phyloP scores from a whole-genome alignment of 2,329 filamentous ascomycete genomes.

The Akanthomyces dipterigenus region DNA sequence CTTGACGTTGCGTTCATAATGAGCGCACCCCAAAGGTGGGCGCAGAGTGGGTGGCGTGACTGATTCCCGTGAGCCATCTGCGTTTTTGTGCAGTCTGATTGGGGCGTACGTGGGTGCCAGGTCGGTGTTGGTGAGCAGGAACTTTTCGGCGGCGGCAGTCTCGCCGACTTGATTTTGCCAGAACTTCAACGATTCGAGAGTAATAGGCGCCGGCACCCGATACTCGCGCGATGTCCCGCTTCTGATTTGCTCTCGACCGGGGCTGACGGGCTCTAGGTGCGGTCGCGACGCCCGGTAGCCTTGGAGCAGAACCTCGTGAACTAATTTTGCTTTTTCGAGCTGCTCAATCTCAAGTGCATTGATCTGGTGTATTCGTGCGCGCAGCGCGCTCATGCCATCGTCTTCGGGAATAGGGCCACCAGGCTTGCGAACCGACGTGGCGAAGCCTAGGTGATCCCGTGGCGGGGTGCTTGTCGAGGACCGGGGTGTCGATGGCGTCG shows the following conservation, averaged over 20 bases:
- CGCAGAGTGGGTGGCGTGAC: conserved; percentile 22
- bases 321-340: conserved; percentile 61
- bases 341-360: conserved; percentile 53
- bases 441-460: conserved; percentile 28
- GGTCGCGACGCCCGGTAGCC: conserved; percentile 45
- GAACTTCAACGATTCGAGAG: conserved; percentile 50
- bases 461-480: conserved; percentile 17
- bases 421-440: conserved; percentile 23
- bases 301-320: conserved; percentile 66
- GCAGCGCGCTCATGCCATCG: conserved; percentile 66
- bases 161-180: conserved; percentile 47
- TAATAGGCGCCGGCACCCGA: conserved; percentile 28
- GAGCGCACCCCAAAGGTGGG: conserved; percentile 68
- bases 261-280: conserved; percentile 18
- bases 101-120: conserved; percentile 61
- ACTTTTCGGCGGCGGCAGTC: conserved; percentile 32
- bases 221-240: conserved; percentile 13
- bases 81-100: conserved; percentile 33
- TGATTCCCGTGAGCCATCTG: conserved; percentile 39
- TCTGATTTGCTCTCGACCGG: conserved; percentile 28
- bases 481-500: not conserved
- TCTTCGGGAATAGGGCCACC: conserved; percentile 58
- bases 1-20: conserved; percentile 95
- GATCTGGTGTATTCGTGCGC: conserved; percentile 62
- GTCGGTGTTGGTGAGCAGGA: conserved; percentile 52